phyloP scores from a whole-genome alignment of 441 rosid species.

The Populus hybrid region DNA sequence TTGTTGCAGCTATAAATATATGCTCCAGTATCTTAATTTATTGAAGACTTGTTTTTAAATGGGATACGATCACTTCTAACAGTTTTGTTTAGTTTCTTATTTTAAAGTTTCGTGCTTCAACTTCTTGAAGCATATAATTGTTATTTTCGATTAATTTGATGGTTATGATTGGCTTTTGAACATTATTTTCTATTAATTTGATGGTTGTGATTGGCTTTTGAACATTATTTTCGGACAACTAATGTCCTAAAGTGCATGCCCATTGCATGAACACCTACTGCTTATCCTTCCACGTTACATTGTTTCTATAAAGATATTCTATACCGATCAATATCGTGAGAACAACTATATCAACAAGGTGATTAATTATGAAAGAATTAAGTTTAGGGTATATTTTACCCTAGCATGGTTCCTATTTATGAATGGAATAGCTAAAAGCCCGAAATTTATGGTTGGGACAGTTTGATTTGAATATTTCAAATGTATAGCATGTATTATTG shows the following conservation, averaged over 20 bases:
- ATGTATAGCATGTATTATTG: too few relatives aligned
- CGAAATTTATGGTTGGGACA: too few relatives aligned
- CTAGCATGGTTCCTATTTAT: too few relatives aligned
- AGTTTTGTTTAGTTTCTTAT: neutral
- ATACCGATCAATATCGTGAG: too few relatives aligned
- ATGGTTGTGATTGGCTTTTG: neutral
- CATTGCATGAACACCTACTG: too few relatives aligned
- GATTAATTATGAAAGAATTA: too few relatives aligned
- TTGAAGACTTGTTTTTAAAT: neutral
- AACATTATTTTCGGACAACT: neutral
- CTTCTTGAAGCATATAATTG: neutral
- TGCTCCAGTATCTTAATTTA: neutral
- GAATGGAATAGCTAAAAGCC: too few relatives aligned
- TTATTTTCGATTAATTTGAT: neutral
- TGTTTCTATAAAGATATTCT: too few relatives aligned
- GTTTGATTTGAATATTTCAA: too few relatives aligned
- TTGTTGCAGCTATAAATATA: neutral
- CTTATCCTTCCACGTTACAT: too few relatives aligned
- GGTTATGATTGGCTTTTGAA: neutral
- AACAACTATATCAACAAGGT: too few relatives aligned
- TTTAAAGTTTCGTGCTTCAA: neutral
- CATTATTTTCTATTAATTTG: neutral
- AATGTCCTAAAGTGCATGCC: neutral
- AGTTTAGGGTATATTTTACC: too few relatives aligned
- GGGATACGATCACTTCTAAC: neutral